phyloP scores from a whole-genome alignment of 2,329 filamentous ascomycete species.

The Pyrenophora graminea region DNA sequence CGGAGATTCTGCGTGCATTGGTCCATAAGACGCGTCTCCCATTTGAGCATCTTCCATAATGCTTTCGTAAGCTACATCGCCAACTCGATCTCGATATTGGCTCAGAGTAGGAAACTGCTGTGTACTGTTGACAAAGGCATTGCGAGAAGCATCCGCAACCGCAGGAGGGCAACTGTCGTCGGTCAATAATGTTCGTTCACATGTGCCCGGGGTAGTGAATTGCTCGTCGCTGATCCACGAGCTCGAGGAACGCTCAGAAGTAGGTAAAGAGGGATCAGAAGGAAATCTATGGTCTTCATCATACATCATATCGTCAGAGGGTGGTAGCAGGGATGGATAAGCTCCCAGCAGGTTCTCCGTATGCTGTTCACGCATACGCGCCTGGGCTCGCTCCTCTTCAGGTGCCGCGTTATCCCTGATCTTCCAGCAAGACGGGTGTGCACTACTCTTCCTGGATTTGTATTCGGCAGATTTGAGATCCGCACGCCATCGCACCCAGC shows the following conservation, averaged over 20 bases:
- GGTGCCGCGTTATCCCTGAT: slow-evolving; percentile 23
- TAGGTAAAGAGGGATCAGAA: slow-evolving; percentile 22
- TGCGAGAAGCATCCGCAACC: slow-evolving; percentile 42
- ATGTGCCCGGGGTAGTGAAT: slow-evolving; percentile 21
- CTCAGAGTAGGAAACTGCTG: slow-evolving; percentile 45
- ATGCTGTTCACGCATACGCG: slow-evolving; percentile 45
- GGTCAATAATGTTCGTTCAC: slow-evolving; percentile 11
- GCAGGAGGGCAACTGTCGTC: slow-evolving; percentile 16
- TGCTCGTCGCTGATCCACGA: slow-evolving; percentile 26
- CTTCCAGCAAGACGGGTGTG: slow-evolving; percentile 35
- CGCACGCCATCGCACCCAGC: slow-evolving; percentile 75
- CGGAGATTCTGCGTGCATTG: slow-evolving; percentile 2
- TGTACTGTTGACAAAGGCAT: slow-evolving; percentile 51
- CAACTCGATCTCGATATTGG: slow-evolving; percentile 18
- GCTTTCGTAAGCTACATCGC: slow-evolving; percentile 7
- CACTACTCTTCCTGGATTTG: slow-evolving; percentile 45
- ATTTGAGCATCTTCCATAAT: slow-evolving; percentile 29
- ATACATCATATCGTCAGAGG: slow-evolving; percentile 25
- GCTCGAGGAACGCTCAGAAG: slow-evolving; percentile 23
- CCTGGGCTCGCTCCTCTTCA: slow-evolving; percentile 38
- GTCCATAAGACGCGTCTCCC: slow-evolving; percentile 26
- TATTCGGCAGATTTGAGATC: slow-evolving; percentile 69
- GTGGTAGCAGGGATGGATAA: slow-evolving; percentile 23
- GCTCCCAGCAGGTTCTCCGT: slow-evolving; percentile 39
- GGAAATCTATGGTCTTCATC: slow-evolving; percentile 15